These are phyloP conservation scores for Durio zibethinus DNA, from an alignment of 345 rosid genomes.

Conservation along the genomic window DNA sequence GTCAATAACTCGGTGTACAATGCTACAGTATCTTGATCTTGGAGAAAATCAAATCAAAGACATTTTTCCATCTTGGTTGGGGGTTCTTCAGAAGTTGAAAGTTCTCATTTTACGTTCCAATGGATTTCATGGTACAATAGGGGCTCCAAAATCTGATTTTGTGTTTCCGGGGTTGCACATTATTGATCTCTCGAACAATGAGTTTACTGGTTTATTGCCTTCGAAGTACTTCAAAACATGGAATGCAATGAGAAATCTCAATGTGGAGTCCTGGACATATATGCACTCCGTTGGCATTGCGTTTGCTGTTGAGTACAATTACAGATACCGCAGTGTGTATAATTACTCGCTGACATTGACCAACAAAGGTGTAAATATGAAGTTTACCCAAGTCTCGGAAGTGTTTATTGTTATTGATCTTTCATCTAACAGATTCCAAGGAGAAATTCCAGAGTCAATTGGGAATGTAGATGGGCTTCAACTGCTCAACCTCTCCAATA, in stretches of 20 bases:
- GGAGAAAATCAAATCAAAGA: neutral
- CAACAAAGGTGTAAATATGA: neutral
- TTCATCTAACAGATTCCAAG: neutral
- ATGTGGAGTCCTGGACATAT: neutral
- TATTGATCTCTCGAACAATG: constrained; percentile 4
- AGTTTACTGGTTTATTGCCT: constrained; percentile 1
- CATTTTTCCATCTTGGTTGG: constrained; percentile 13
- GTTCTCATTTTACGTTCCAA: constrained; percentile 14
- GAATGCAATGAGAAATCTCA: neutral
- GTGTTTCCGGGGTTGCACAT: constrained; percentile 1
- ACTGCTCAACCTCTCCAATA: neutral
- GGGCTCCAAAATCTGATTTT: neutral
- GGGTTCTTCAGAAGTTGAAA: neutral
- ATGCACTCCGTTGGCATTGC: no score
- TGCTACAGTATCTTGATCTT: neutral
- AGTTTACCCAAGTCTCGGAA: neutral
- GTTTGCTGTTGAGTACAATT: neutral
- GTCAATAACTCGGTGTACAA: neutral
- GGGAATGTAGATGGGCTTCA: neutral
- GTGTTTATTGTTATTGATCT: neutral
- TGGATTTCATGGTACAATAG: constrained; percentile 9
- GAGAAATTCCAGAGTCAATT: neutral
- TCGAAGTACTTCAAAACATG: neutral
- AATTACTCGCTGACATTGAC: neutral
- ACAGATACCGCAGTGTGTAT: neutral